phyloP scores from a whole-genome alignment of 345 rosid genomes.

The Psidium friedrichsthalianum region DNA sequence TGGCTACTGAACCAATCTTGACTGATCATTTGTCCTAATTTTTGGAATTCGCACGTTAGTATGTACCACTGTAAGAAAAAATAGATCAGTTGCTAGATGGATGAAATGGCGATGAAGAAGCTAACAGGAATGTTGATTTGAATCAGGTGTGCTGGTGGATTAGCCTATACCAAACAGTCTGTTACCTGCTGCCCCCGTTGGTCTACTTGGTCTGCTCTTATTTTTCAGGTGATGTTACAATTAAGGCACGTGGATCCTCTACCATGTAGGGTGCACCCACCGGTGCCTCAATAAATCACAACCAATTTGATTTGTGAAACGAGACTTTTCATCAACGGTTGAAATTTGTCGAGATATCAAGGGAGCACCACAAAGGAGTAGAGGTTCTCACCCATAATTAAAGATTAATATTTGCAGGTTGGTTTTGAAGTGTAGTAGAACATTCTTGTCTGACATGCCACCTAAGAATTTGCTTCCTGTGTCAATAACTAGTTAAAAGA shows the following conservation, averaged over 20 bases:
- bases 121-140: not conserved
- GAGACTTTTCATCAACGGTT: not conserved
- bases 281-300: not conserved
- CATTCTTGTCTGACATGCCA: not conserved
- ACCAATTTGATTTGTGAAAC: not conserved
- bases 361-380: not conserved
- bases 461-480: not conserved
- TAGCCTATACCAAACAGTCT: slow-evolving; percentile 51
- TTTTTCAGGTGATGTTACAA: slow-evolving; percentile 46
- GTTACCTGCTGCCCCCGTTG: slow-evolving; percentile 56
- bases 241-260: not conserved
- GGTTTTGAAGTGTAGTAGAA: not conserved
- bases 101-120: not conserved
- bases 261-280: not conserved
- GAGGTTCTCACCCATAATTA: not conserved
- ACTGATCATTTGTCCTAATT: not conserved
- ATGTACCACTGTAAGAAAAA: not conserved
- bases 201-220: slow-evolving; percentile 60
- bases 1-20: not conserved
- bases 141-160: slow-evolving; percentile 55
- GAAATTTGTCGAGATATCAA: not conserved
- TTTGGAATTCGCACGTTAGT: not conserved
- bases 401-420: not conserved
- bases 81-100: not conserved
- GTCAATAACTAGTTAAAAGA: not conserved